These are phyloP conservation scores for Penstemon newberryi DNA, from an alignment of 257 asterid genomes.

Conservation along the genomic window DNA sequence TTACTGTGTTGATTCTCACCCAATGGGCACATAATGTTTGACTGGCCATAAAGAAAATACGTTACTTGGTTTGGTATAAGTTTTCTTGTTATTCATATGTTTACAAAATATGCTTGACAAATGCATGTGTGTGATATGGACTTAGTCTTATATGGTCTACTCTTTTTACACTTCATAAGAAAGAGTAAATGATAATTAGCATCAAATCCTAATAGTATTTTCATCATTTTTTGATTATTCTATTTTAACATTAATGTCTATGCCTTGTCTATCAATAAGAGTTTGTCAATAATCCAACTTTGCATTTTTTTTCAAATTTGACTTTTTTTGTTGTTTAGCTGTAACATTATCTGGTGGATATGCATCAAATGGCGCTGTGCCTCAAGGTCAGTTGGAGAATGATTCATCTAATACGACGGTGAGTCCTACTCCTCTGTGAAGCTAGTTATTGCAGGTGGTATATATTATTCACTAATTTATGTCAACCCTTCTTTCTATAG, in stretches of 20 bases:
- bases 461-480: slow-evolving; percentile 8
- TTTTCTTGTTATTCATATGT: background rate
- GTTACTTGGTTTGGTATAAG: background rate
- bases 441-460: background rate
- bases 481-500: slow-evolving; percentile 32
- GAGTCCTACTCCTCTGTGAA: slow-evolving; percentile 42
- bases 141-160: no score
- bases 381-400: slow-evolving; percentile 61
- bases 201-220: no score
- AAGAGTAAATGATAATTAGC: background rate
- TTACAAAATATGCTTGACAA: background rate
- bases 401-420: slow-evolving; percentile 91
- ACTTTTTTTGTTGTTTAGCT: slow-evolving; percentile 48
- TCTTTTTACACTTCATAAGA: no score
- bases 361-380: slow-evolving; percentile 57
- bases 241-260: background rate
- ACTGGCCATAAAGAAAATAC: background rate
- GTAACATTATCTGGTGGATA: slow-evolving; percentile 81
- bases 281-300: slow-evolving; percentile 18
- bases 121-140: background rate
- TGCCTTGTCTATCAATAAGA: background rate
- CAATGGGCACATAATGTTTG: background rate
- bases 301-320: slow-evolving; percentile 24
- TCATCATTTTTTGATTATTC: no score
- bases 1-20: background rate